These are phyloP conservation scores for Trypanosoma mega DNA, from an alignment of 208 protist genomes.

Conservation along the genomic window DNA sequence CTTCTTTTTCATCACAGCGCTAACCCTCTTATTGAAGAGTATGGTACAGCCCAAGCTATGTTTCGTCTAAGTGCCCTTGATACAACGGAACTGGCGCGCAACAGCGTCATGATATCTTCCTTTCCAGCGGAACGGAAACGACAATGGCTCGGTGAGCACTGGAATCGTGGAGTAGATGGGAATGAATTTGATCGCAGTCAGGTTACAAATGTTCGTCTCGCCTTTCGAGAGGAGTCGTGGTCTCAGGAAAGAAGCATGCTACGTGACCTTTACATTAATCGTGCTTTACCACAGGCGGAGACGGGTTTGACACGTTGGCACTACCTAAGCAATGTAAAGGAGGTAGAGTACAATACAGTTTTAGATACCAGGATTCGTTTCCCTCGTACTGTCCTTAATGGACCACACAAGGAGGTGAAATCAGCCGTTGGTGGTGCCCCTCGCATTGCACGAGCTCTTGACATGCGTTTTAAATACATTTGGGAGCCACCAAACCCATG, in stretches of 20 bases:
- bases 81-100: slow-evolving; percentile 87
- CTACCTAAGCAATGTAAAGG: slow-evolving; percentile 75
- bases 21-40: slow-evolving; percentile 83
- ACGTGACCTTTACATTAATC: slow-evolving; percentile 66
- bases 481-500: slow-evolving; percentile 78
- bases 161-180: slow-evolving; percentile 47
- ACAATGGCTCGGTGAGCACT: slow-evolving; percentile 81
- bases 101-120: slow-evolving; percentile 85
- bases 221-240: slow-evolving; percentile 87
- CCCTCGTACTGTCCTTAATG: slow-evolving; percentile 84
- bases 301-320: slow-evolving; percentile 71
- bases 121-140: slow-evolving; percentile 73
- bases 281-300: slow-evolving; percentile 31
- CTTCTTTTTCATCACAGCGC: slow-evolving; percentile 88
- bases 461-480: slow-evolving; percentile 79
- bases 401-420: slow-evolving; percentile 40
- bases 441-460: slow-evolving; percentile 61
- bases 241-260: slow-evolving; percentile 81
- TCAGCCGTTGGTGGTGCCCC: slow-evolving; percentile 39
- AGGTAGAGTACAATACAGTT: slow-evolving; percentile 87
- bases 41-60: slow-evolving; percentile 88
- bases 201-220: slow-evolving; percentile 79
- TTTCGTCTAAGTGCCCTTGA: slow-evolving; percentile 83
- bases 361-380: slow-evolving; percentile 85
- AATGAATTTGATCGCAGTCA: slow-evolving; percentile 82